Percentiles rank a stretch among this genome's conserved stretches.
Conservation (phyloP, 164 flowering plant species). For the Dillenia suffruticosa region DNA sequence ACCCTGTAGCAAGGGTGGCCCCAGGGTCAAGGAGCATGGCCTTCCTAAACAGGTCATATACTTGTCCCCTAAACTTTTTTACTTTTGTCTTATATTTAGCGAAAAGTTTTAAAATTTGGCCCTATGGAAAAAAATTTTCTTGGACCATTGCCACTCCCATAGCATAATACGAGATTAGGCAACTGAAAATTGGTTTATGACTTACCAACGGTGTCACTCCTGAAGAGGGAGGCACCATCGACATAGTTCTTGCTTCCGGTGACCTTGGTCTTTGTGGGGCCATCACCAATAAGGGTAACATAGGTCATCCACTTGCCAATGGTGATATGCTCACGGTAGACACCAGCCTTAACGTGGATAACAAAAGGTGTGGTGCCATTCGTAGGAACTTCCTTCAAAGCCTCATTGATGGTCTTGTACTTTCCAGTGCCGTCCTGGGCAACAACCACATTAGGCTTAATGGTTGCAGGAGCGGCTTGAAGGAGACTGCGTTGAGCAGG, state of each 20-base stretch:
- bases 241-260: constrained; percentile 50
- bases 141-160: too few relatives aligned
- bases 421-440: constrained; percentile 76
- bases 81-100: too few relatives aligned
- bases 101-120: too few relatives aligned
- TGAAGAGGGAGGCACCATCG: constrained; percentile 48
- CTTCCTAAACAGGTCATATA: too few relatives aligned
- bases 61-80: too few relatives aligned
- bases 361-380: constrained; percentile 35
- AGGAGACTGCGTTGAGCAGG: constrained; percentile 17
- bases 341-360: constrained; percentile 63
- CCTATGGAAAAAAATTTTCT: too few relatives aligned
- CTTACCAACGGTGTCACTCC: constrained; percentile 66
- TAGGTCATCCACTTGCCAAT: constrained; percentile 30
- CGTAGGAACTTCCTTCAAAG: constrained; percentile 42
- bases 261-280: constrained; percentile 63
- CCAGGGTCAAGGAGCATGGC: too few relatives aligned
- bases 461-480: not conserved
- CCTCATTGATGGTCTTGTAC: constrained; percentile 50
- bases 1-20: too few relatives aligned
- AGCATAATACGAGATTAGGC: too few relatives aligned
- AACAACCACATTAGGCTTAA: constrained; percentile 42
- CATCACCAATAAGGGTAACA: constrained; percentile 72
- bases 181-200: too few relatives aligned
- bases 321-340: constrained; percentile 53